Evolutionary conservation across 345 rosid species (phyloP), one percentile per base, ranked within the genome.

Genomic region (Eucalyptus coolabah): DNA sequence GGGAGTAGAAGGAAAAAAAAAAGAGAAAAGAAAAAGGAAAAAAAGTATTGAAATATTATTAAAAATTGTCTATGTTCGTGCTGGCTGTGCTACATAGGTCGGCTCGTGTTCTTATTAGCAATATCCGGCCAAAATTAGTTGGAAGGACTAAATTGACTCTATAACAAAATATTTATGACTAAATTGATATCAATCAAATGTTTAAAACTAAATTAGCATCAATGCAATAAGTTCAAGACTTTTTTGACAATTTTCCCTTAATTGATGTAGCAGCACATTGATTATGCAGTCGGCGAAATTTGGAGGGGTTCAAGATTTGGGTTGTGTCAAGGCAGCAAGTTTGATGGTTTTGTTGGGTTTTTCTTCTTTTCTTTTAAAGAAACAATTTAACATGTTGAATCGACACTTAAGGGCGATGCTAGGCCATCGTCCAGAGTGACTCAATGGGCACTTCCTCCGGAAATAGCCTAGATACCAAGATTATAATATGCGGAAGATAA

Each of bases 1-100:
- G 50, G 50, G 50, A 49, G 50, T 11, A 47, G 49, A 47, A 47
- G 49, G 13, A 47, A 47, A 47, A 47, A 45, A 45, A 47, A 47
- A 47, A 2, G 2, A 49, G 6, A 14, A 49, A 13, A 49, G 4
- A 49, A 5, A 49, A 4, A 12, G 1, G 2, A 2, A 49, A 49
- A 13, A 49, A 49, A 49, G 16, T 13, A 13, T 49, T 49, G 0
- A 49, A 49, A 49, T 49, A 49, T 49, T 49, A 49, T 13, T 49
- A 49, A 13, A 49, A 49, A 49, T 49, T 13, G 15, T 49, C 6
- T 49, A 49, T 49, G 16, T 49, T 13, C 0, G 16, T 49, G 50
- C 50, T 13, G 16, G 6, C 5, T 13, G 6, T 49, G 2, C 50
- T 50, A 50, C 16, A 50, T 50, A 14, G 17, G 50, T 50, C 2